A percentile compares a stretch with the other conserved stretches of the same genome.
These are phyloP conservation scores for Magnaporthiopsis incrustans DNA, from an alignment of 2,329 filamentous ascomycete genomes.

Conservation along the genomic window DNA sequence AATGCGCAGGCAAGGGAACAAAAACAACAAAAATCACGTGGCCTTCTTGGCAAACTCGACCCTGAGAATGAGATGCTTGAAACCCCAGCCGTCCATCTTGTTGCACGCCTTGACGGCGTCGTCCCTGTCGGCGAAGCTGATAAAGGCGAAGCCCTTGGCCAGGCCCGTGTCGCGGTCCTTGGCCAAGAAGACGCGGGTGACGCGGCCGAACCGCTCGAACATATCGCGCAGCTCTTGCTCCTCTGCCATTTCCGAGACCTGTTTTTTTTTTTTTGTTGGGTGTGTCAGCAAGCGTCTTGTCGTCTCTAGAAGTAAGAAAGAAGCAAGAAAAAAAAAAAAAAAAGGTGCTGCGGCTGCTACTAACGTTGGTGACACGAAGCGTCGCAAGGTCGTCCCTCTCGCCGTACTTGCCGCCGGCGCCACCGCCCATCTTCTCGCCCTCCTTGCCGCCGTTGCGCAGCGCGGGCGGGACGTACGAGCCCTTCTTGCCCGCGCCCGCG, in stretches of 20 bases:
- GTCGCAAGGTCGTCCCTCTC: slow-evolving; percentile 96
- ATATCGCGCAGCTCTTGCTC: slow-evolving; percentile 88
- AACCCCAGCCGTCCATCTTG: slow-evolving; percentile 96
- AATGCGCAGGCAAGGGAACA: too few species aligned
- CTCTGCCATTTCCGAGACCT: slow-evolving; percentile 96
- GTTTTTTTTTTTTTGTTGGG: slow-evolving; percentile 11
- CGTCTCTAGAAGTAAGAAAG: neutral
- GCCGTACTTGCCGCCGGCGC: slow-evolving; percentile 64
- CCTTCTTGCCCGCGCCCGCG: slow-evolving; percentile 53
- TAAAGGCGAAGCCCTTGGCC: slow-evolving; percentile 98
- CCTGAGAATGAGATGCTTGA: slow-evolving; percentile 77
- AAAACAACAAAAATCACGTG: slow-evolving; percentile 15
- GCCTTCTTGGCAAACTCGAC: slow-evolving; percentile 84
- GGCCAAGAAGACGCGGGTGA: slow-evolving; percentile 94
- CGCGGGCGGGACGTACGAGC: slow-evolving; percentile 91
- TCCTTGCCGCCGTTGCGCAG: slow-evolving; percentile 61
- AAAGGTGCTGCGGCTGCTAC: slow-evolving; percentile 4
- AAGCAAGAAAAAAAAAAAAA: slow-evolving; percentile 7
- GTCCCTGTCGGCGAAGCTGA: slow-evolving; percentile 84
- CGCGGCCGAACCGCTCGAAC: slow-evolving; percentile 95
- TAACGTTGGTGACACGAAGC: slow-evolving; percentile 94
- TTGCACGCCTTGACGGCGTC: slow-evolving; percentile 90
- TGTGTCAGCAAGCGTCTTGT: slow-evolving; percentile 17
- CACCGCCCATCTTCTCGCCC: slow-evolving; percentile 71
- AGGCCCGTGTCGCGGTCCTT: slow-evolving; percentile 95